These are phyloP conservation scores for Colletotrichum magnum DNA, from an alignment of 2,329 filamentous ascomycete species.

Conservation along the genomic window DNA sequence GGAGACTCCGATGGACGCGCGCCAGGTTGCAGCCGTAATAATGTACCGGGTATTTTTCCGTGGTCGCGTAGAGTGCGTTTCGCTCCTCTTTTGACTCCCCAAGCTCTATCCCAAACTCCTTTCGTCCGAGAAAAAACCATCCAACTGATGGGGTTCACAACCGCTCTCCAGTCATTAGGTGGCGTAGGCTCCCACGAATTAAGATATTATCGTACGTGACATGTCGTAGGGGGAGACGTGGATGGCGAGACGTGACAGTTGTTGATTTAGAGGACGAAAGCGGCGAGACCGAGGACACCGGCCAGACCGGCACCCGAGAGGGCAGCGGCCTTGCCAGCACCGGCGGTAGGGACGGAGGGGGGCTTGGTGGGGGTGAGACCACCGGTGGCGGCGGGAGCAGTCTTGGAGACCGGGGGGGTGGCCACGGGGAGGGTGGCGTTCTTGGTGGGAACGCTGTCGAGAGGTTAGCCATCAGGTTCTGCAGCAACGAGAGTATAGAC, in stretches of 20 bases:
- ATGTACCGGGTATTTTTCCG: slow-evolving; percentile 46
- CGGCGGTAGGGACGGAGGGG: slow-evolving; percentile 63
- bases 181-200: slow-evolving; percentile 55
- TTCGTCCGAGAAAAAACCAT: slow-evolving; percentile 44
- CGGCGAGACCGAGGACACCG: slow-evolving; percentile 72
- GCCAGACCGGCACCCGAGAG: slow-evolving; percentile 72
- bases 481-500: background rate
- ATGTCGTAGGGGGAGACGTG: slow-evolving; percentile 57
- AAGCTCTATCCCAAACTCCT: slow-evolving; percentile 45
- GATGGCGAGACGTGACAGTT: slow-evolving; percentile 51
- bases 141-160: slow-evolving; percentile 50
- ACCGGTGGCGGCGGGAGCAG: slow-evolving; percentile 50
- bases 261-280: slow-evolving; percentile 70
- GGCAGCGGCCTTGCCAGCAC: slow-evolving; percentile 69
- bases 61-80: slow-evolving; percentile 49
- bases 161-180: slow-evolving; percentile 55
- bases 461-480: slow-evolving; percentile 18
- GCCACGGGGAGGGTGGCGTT: slow-evolving; percentile 44
- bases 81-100: slow-evolving; percentile 45
- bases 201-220: slow-evolving; percentile 57
- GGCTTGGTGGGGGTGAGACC: slow-evolving; percentile 47
- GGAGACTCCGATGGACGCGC: slow-evolving; percentile 51
- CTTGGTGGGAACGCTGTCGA: slow-evolving; percentile 36
- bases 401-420: slow-evolving; percentile 47
- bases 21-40: slow-evolving; percentile 49